These are phyloP conservation scores for Anthostomella pinea DNA, from an alignment of 2,329 filamentous ascomycete genomes.

Conservation along the genomic window DNA sequence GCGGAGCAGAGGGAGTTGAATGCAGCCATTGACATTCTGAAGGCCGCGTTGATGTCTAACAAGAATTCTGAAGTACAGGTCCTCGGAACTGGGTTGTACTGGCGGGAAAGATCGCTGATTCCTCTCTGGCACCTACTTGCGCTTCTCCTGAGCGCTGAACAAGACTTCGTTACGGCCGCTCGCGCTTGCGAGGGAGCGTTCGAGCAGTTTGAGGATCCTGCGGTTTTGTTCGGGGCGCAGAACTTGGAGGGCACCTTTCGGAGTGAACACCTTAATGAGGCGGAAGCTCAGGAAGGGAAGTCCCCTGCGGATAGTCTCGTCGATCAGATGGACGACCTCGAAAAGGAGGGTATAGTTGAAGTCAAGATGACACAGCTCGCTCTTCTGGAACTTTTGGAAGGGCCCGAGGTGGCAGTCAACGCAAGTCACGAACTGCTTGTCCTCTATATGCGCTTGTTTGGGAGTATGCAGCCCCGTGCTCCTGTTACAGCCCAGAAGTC, in stretches of 20 bases:
- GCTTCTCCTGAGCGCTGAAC: constrained; percentile 78
- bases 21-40: constrained; percentile 78
- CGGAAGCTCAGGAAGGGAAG: constrained; percentile 37
- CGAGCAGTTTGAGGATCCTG: constrained; percentile 77
- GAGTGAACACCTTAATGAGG: constrained; percentile 66
- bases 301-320: constrained; percentile 50
- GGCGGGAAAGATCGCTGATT: constrained; percentile 65
- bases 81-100: constrained; percentile 47
- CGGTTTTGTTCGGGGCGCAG: constrained; percentile 65
- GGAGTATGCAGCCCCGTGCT: constrained; percentile 42
- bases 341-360: constrained; percentile 86
- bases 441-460: constrained; percentile 79
- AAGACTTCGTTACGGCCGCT: constrained; percentile 77
- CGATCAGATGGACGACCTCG: constrained; percentile 76
- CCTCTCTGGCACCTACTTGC: constrained; percentile 90
- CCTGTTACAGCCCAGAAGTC: constrained; percentile 35
- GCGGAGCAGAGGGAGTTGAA: constrained; percentile 82
- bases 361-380: constrained; percentile 93
- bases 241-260: constrained; percentile 49
- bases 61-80: constrained; percentile 46
- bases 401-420: constrained; percentile 82
- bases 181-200: constrained; percentile 87
- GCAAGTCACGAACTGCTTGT: constrained; percentile 80
- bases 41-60: constrained; percentile 66
- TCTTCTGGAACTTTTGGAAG: constrained; percentile 79